Percentiles rank a stretch among this genome's conserved stretches.
These are phyloP conservation scores for Pichia scutulata DNA, from an alignment of 805 yeast species.

Conservation along the genomic window DNA sequence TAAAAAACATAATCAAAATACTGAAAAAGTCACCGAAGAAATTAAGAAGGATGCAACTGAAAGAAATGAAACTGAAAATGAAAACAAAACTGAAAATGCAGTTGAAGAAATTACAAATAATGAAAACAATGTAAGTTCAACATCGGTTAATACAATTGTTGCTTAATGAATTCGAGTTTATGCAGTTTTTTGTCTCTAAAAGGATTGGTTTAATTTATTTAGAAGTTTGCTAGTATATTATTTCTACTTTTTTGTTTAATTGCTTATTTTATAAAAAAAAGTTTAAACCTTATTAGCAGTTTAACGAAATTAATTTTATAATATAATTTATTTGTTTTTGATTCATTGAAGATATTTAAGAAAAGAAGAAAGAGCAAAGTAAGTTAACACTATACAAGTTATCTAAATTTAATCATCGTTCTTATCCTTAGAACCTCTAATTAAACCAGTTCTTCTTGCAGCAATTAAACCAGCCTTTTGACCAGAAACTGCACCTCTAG, in stretches of 20 bases:
- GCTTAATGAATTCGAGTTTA: background rate
- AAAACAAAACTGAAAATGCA: background rate
- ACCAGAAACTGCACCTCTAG: conserved; percentile 99
- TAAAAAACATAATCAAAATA: background rate
- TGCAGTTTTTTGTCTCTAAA: too few species aligned
- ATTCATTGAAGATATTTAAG: conserved; percentile 9
- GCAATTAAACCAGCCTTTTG: conserved; percentile 99
- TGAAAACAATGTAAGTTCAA: background rate
- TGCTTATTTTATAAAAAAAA: background rate
- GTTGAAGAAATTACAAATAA: background rate
- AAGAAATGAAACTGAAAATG: background rate
- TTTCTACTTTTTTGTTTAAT: background rate
- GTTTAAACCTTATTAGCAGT: background rate
- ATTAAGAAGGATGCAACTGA: background rate
- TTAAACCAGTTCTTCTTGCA: conserved; percentile 99
- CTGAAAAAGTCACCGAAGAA: background rate
- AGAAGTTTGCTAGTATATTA: background rate
- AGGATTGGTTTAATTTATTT: background rate
- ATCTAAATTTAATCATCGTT: conserved; percentile 25
- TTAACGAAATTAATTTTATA: background rate
- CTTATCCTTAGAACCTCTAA: conserved; percentile 93
- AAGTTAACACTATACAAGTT: conserved; percentile 7
- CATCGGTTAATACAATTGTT: background rate
- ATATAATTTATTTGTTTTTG: background rate
- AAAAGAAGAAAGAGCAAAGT: conserved; percentile 9